Percentiles rank a stretch among this genome's conserved stretches.
Conservation (phyloP, 768 basidiomycete genomes). For the Steccherinum ochraceum region DNA sequence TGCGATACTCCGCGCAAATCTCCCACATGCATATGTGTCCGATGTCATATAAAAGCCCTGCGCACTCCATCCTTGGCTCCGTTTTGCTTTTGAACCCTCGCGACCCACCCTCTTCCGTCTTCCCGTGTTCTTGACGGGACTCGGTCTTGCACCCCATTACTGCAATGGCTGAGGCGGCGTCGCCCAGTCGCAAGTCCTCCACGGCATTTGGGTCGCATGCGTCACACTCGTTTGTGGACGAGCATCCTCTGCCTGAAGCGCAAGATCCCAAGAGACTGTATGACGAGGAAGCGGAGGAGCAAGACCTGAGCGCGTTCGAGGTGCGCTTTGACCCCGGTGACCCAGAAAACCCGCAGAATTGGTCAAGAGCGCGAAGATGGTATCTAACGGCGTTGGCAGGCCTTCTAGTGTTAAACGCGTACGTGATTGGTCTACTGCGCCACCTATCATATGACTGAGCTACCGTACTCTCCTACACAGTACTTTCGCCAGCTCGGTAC, state of each 20-base stretch:
- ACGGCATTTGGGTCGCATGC: not conserved
- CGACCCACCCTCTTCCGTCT: not conserved
- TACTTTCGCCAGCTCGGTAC: slow-evolving; percentile 58
- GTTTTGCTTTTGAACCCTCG: too few species aligned
- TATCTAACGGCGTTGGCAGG: slow-evolving; percentile 20
- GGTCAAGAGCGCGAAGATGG: slow-evolving; percentile 18
- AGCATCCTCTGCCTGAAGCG: not conserved
- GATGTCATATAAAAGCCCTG: too few species aligned
- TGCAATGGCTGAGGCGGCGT: not conserved
- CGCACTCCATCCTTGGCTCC: too few species aligned
- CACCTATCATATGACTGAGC: slow-evolving; percentile 31
- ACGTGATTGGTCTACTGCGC: slow-evolving; percentile 15
- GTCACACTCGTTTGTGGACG: not conserved
- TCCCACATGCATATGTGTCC: too few species aligned
- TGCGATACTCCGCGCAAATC: too few species aligned
- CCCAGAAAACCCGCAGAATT: slow-evolving; percentile 21
- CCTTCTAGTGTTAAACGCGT: slow-evolving; percentile 29
- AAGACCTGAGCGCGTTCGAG: slow-evolving; percentile 19
- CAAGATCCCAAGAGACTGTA: slow-evolving; percentile 18
- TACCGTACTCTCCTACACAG: slow-evolving; percentile 30
- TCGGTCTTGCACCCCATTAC: not conserved
- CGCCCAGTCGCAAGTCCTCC: not conserved
- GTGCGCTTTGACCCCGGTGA: slow-evolving; percentile 17
- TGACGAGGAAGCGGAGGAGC: slow-evolving; percentile 18
- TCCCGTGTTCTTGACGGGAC: not conserved